Base-by-base conservation (phyloP, 2,329 filamentous ascomycete genomes). In the Sclerotinia spermophila region DNA sequence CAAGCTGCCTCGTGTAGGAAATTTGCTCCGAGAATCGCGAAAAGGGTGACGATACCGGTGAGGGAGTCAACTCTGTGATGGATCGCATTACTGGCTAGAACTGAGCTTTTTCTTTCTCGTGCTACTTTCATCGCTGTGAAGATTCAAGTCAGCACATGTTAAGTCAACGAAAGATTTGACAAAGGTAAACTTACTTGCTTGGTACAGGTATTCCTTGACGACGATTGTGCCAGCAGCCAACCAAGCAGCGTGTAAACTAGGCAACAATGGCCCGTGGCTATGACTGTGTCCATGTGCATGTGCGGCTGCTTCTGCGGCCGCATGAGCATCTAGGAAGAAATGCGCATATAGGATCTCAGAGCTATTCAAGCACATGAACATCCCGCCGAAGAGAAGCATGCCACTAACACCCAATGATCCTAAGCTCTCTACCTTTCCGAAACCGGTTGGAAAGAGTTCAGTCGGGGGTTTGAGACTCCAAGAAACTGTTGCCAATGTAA, bases 1-100 rank as follows among this genome's bases (percentile, higher is more conserved):
- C 96, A 98, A 42, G 91, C 88, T 68, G 95, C 94, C 77, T 94
- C 91, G 70, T 90, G 86, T 74, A 97, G 86, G 67, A 96, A 85
- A 81, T 98, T 97, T 62, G 94, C 94, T 59, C 94, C 94, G 27
- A 93, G 88, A 77, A 99, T 97, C 35, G 93, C 95, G 71, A 92
- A 85, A 42, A 98, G 86, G 2, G 96, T 96, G 70, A 98, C 96
- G 76, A 98, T 92, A 74, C 95, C 95, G 1, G 96, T 99, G 70
- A 97, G 86, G 71, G 94, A 97, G 82, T 99, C 96, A 79, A 99
- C 90, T 72, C 96, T 93, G 83, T 98, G 96, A 82, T 99, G 96
- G 75, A 98, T 87, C 71, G 96, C 95, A 79, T 99, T 99, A 71
- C 94, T 97, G 53, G 95, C 94, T 35, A 99, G 88, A 72, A 99